Evolutionary conservation across 495 filamentous ascomycete species (phyloP).

Genomic region (Hypomontagnella submonticulosa): DNA sequence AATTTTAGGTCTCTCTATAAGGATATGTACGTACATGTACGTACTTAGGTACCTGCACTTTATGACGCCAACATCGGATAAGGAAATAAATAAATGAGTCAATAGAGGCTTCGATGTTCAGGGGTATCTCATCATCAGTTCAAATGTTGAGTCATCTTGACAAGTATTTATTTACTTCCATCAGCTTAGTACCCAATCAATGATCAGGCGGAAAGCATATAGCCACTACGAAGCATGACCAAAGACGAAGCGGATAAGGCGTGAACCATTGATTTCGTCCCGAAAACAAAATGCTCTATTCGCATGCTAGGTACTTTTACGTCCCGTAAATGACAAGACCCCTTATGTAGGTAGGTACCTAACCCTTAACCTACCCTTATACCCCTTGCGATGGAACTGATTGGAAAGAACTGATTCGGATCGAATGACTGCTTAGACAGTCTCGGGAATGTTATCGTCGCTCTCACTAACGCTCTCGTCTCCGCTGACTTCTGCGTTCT

Average conservation of each 20-base stretch:
- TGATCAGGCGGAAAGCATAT: neutral
- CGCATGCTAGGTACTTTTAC: slow-evolving; percentile 46
- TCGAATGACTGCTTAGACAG: slow-evolving; percentile 48
- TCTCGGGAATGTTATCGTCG: slow-evolving; percentile 75
- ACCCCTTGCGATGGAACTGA: slow-evolving; percentile 33
- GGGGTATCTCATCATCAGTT: too few relatives aligned
- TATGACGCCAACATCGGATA: neutral
- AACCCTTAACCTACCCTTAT: slow-evolving; percentile 34
- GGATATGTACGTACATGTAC: too few relatives aligned
- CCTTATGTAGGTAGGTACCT: slow-evolving; percentile 29
- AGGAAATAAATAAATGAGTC: slow-evolving; percentile 12
- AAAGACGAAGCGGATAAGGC: neutral
- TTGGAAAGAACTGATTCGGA: slow-evolving; percentile 17
- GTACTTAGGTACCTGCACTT: neutral
- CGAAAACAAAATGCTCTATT: slow-evolving; percentile 38
- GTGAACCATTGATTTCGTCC: slow-evolving; percentile 26
- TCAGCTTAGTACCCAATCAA: too few relatives aligned
- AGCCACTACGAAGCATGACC: slow-evolving; percentile 7
- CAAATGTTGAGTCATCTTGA: too few relatives aligned
- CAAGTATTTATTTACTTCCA: too few relatives aligned
- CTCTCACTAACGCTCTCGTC: slow-evolving; percentile 95
- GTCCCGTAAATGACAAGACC: slow-evolving; percentile 40
- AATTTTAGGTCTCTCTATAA: too few relatives aligned
- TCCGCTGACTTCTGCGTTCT: slow-evolving; percentile 96
- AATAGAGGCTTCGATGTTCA: neutral